Percentiles rank a stretch among this genome's conserved stretches.
Evolutionary conservation across 2,329 filamentous ascomycete species (phyloP).

Genomic region (Exophiala bonariae): DNA sequence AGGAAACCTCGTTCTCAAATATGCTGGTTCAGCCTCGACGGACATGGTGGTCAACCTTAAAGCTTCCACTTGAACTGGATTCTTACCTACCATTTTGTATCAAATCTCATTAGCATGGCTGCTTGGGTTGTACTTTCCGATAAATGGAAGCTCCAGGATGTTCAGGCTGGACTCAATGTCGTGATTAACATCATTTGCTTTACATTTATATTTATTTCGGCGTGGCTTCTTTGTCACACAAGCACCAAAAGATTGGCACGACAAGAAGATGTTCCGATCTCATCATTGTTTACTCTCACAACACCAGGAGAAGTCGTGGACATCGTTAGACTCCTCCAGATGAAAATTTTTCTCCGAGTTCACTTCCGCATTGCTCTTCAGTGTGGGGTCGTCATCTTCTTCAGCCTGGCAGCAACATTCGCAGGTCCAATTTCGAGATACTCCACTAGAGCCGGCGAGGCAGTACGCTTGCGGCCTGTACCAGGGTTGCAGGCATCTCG

Average conservation of each 20-base stretch:
- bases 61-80: too few species aligned
- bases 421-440: conserved; percentile 13
- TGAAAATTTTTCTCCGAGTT: conserved; percentile 7
- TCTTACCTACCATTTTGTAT: too few species aligned
- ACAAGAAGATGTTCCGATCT: conserved; percentile 4
- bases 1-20: too few species aligned
- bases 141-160: conserved; percentile 14
- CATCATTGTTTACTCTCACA: conserved; percentile 8
- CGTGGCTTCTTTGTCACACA: conserved; percentile 8
- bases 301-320: conserved; percentile 14
- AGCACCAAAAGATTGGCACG: conserved; percentile 2
- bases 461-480: too few species aligned
- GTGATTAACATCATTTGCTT: conserved; percentile 10
- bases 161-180: conserved; percentile 17
- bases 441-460: too few species aligned
- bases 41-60: too few species aligned
- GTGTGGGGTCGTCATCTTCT: conserved; percentile 4
- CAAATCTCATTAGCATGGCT: too few species aligned
- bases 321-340: conserved; percentile 3
- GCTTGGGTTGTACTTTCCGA: conserved; percentile 2
- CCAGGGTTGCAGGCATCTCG: too few species aligned
- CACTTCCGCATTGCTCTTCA: conserved; percentile 9
- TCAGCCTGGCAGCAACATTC: conserved; percentile 2
- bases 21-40: too few species aligned
- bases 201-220: conserved; percentile 7